Percentiles rank a stretch among this genome's conserved stretches.
Conservation (phyloP, 169 alveolate species). For the Plasmodium cynomolgi region DNA sequence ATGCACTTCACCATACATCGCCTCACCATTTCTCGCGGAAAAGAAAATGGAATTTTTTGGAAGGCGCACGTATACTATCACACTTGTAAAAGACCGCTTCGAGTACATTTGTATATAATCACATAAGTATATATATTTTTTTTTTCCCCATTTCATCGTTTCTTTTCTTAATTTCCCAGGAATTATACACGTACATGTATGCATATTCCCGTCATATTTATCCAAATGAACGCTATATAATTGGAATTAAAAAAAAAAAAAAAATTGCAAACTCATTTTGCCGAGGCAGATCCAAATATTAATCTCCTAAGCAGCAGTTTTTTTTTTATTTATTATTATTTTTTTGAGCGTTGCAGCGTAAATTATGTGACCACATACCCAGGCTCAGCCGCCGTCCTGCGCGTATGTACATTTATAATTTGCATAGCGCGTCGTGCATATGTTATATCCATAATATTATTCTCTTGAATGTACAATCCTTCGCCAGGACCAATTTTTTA, state of each 20-base stretch:
- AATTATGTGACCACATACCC: neutral
- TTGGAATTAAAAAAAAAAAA: neutral
- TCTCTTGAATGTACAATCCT: neutral
- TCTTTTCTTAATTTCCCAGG: neutral
- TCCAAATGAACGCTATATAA: neutral
- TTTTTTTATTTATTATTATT: neutral
- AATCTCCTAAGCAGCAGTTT: neutral
- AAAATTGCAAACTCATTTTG: neutral
- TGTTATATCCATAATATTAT: neutral
- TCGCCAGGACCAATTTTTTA: neutral
- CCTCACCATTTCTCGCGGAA: neutral
- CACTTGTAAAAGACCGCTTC: constrained; percentile 5
- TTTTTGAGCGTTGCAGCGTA: neutral
- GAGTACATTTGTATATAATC: neutral
- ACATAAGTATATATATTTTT: neutral
- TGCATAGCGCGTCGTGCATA: neutral
- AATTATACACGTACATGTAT: neutral
- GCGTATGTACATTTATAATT: neutral
- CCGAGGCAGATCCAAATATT: constrained; percentile 12
- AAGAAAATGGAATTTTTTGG: neutral
- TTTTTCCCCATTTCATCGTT: neutral
- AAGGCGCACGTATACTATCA: neutral
- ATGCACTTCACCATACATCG: neutral
- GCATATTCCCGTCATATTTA: neutral
- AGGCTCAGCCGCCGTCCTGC: neutral